These are phyloP conservation scores for Puya raimondii DNA, from an alignment of 176 grass and related monocot species.

Conservation along the genomic window DNA sequence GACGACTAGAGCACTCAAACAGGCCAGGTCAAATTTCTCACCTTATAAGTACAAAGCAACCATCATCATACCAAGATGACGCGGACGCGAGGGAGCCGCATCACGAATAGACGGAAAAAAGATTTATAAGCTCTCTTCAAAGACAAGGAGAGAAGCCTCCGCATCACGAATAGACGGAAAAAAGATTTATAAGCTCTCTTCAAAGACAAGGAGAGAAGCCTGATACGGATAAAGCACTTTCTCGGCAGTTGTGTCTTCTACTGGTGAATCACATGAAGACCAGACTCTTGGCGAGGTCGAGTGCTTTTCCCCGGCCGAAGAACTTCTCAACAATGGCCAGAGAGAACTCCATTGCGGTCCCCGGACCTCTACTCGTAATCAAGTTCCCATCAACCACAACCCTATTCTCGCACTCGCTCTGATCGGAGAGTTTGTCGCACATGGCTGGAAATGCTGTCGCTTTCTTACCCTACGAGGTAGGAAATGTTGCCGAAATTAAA, in stretches of 20 bases:
- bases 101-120: too few species aligned
- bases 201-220: too few species aligned
- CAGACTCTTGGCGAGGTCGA: conserved; percentile 30
- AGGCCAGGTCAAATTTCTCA: too few species aligned
- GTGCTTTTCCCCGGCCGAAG: conserved; percentile 29
- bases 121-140: too few species aligned
- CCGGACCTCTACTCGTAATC: conserved; percentile 44
- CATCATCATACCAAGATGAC: neutral
- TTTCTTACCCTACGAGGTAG: conserved; percentile 59
- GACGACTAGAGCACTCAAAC: too few species aligned
- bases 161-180: too few species aligned
- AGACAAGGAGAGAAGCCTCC: too few species aligned
- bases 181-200: too few species aligned
- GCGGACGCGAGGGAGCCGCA: too few species aligned
- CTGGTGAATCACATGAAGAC: conserved; percentile 10
- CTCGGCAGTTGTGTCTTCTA: too few species aligned
- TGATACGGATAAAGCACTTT: too few species aligned
- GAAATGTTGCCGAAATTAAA: neutral
- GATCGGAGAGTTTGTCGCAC: conserved; percentile 48
- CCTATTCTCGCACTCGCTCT: conserved; percentile 33
- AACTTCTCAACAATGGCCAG: conserved; percentile 45
- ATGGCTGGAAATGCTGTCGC: conserved; percentile 35
- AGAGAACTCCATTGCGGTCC: conserved; percentile 51
- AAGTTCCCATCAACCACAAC: conserved; percentile 53
- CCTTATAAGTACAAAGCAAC: too few species aligned